Evolutionary conservation across 257 asterid species (phyloP).

Genomic region (Penstemon eatonii): DNA sequence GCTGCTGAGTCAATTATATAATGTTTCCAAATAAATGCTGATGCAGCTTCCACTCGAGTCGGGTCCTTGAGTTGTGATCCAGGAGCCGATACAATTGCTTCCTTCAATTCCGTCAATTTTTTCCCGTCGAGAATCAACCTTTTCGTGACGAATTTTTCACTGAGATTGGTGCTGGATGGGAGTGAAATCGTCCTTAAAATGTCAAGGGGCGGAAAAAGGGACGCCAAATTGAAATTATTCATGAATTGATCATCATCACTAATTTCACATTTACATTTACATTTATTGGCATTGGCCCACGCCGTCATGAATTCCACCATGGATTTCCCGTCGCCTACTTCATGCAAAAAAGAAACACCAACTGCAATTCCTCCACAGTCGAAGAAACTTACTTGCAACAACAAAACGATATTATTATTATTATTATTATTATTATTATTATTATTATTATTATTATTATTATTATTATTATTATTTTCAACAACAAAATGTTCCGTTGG

Average conservation of each 20-base stretch:
- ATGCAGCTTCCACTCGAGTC: slow-evolving; percentile 37
- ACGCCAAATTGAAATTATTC: slow-evolving; percentile 13
- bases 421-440: not conserved
- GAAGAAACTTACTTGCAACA: slow-evolving; percentile 35
- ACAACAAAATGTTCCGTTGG: not conserved
- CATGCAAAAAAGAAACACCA: slow-evolving; percentile 37
- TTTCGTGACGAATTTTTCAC: slow-evolving; percentile 23
- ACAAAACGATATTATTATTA: not conserved
- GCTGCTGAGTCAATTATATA: slow-evolving; percentile 13
- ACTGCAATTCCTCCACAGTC: slow-evolving; percentile 31
- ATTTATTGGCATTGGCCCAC: slow-evolving; percentile 32
- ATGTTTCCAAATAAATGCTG: slow-evolving; percentile 39
- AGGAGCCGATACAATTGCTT: not conserved
- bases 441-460: not conserved
- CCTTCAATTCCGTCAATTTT: slow-evolving; percentile 17
- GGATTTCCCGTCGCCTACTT: slow-evolving; percentile 33
- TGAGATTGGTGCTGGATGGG: not conserved
- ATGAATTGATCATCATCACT: slow-evolving; percentile 2
- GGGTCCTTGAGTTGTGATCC: slow-evolving; percentile 29
- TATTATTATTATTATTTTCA: not conserved
- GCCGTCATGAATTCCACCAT: slow-evolving; percentile 27
- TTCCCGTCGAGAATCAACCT: slow-evolving; percentile 24
- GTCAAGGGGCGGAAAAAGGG: slow-evolving; percentile 31
- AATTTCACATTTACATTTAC: not conserved
- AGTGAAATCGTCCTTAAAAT: slow-evolving; percentile 14